A percentile compares a stretch with the other conserved stretches of the same genome.
Conservation (phyloP, 2,329 filamentous ascomycete genomes). For the Paramyrothecium sp. region DNA sequence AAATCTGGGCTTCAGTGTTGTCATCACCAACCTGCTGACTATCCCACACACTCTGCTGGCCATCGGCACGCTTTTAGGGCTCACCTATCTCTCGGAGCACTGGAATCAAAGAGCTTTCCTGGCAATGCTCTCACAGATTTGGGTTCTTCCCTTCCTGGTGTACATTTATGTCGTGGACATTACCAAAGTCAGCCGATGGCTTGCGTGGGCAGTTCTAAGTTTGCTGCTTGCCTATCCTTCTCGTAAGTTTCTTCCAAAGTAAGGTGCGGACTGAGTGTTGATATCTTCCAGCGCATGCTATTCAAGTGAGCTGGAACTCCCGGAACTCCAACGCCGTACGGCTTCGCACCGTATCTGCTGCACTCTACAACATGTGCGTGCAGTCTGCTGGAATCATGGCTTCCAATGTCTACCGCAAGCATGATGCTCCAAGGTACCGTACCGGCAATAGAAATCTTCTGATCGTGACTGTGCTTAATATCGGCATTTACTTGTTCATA, state of each 20-base stretch:
- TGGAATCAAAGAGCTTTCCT: slow-evolving; percentile 44
- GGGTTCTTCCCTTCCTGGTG: slow-evolving; percentile 56
- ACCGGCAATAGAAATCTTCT: slow-evolving; percentile 7
- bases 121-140: slow-evolving; percentile 44
- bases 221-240: slow-evolving; percentile 36
- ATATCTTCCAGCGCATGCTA: slow-evolving; percentile 18
- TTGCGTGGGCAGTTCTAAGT: slow-evolving; percentile 30
- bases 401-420: slow-evolving; percentile 30
- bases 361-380: slow-evolving; percentile 56
- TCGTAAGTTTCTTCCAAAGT: slow-evolving; percentile 27
- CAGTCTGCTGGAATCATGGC: slow-evolving; percentile 39
- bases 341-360: slow-evolving; percentile 57
- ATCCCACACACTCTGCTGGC: slow-evolving; percentile 4
- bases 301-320: slow-evolving; percentile 54
- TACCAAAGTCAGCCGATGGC: slow-evolving; percentile 24
- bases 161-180: slow-evolving; percentile 37
- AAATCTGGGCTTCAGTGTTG: slow-evolving; percentile 30
- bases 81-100: slow-evolving; percentile 28
- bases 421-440: slow-evolving; percentile 10
- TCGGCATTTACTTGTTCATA: slow-evolving; percentile 8
- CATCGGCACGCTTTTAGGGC: slow-evolving; percentile 11
- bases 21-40: slow-evolving; percentile 31
- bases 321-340: slow-evolving; percentile 60
- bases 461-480: slow-evolving; percentile 4
- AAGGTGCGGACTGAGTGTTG: slow-evolving; percentile 7